phyloP scores from a whole-genome alignment of 2,329 filamentous ascomycete species.

The Fusarium guadeloupense region DNA sequence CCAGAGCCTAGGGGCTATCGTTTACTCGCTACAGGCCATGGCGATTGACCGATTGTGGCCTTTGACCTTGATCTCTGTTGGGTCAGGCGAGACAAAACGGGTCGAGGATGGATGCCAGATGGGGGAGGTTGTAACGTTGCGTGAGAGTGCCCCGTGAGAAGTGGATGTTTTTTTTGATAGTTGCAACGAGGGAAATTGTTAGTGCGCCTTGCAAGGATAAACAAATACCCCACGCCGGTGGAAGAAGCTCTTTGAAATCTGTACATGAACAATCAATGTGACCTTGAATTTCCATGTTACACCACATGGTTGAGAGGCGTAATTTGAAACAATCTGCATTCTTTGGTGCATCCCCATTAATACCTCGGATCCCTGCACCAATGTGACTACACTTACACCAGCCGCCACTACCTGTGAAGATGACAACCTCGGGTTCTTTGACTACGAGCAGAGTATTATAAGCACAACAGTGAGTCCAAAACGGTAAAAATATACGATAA shows the following conservation, averaged over 20 bases:
- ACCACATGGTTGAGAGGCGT: constrained; percentile 1
- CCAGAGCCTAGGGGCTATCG: constrained; percentile 2
- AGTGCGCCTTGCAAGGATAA: constrained; percentile 3
- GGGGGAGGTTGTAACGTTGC: constrained; percentile 38
- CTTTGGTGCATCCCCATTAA: constrained; percentile 4
- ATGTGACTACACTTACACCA: constrained; percentile 13
- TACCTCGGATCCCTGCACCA: constrained; percentile 10
- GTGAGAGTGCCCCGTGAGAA: constrained; percentile 34
- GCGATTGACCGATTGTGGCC: constrained; percentile 6
- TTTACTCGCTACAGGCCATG: constrained; percentile 11
- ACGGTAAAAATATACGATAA: too few species aligned
- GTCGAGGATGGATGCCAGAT: constrained; percentile 31
- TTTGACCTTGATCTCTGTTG: constrained; percentile 16
- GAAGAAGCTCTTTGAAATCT: neutral
- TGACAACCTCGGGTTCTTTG: neutral
- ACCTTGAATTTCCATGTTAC: constrained; percentile 25
- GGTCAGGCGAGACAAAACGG: constrained; percentile 21
- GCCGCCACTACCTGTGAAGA: neutral
- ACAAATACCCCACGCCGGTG: constrained; percentile 1
- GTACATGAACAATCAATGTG: neutral
- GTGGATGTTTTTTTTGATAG: constrained; percentile 8
- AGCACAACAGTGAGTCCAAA: too few species aligned
- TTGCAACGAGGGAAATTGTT: constrained; percentile 14
- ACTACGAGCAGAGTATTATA: neutral
- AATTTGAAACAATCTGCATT: constrained; percentile 29